Evolutionary conservation across 1,284 basidiomycete genomes (phyloP).

Genomic region (Puccinia horiana): DNA sequence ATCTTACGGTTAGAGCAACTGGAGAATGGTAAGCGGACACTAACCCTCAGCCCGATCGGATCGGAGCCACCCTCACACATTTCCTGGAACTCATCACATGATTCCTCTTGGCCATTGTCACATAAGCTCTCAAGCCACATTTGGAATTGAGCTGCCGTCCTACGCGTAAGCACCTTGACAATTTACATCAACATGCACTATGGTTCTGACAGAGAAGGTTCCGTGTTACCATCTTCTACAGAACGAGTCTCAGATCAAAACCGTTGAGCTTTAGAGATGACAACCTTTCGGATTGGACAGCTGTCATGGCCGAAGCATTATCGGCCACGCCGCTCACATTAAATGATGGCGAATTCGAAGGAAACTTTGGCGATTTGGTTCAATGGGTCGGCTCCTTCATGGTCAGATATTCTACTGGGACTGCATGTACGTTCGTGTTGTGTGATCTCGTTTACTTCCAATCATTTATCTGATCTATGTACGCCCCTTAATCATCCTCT

Average conservation of each 20-base stretch:
- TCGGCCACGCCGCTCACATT: constrained; percentile 26
- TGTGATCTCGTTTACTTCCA: not conserved
- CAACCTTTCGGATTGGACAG: constrained; percentile 25
- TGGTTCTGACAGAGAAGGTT: no score
- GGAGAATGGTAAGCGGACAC: constrained; percentile 35
- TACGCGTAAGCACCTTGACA: constrained; percentile 13
- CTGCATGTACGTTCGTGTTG: not conserved
- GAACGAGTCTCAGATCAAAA: constrained; percentile 7
- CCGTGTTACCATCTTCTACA: not conserved
- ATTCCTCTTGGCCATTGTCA: not conserved
- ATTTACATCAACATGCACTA: no score
- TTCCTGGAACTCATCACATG: not conserved
- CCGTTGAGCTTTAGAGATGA: constrained; percentile 30
- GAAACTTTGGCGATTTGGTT: constrained; percentile 41
- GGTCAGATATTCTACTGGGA: not conserved
- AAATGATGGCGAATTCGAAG: constrained; percentile 34
- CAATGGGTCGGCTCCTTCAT: constrained; percentile 40
- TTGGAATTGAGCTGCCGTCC: constrained; percentile 26
- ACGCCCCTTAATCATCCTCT: not conserved
- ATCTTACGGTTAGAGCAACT: constrained; percentile 24
- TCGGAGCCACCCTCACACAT: not conserved
- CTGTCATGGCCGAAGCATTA: constrained; percentile 33
- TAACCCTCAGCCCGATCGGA: not conserved
- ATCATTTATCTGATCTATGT: not conserved
- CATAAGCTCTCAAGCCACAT: constrained; percentile 22